These are phyloP conservation scores for Aurifilum marmelostoma DNA, from an alignment of 2,329 filamentous ascomycete species.

Conservation along the genomic window DNA sequence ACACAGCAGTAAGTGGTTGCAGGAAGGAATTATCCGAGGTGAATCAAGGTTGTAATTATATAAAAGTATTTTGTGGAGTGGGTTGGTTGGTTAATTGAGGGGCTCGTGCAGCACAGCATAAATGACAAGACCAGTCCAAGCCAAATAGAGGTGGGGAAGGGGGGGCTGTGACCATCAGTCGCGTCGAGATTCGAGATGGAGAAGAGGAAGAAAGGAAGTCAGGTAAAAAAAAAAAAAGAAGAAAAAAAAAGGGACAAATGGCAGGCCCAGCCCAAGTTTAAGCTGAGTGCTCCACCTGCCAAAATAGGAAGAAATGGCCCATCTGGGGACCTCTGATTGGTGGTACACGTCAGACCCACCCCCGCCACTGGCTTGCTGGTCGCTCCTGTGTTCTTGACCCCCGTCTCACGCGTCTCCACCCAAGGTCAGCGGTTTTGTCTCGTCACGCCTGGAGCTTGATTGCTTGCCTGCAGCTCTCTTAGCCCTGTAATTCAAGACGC, in stretches of 20 bases:
- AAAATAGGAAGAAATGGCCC: constrained; percentile 7
- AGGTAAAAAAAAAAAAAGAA: background rate
- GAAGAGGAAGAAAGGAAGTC: background rate
- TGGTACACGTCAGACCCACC: constrained; percentile 1
- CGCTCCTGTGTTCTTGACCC: background rate
- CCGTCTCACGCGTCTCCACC: constrained; percentile 21
- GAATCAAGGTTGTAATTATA: no score
- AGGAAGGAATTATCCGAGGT: background rate
- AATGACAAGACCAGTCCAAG: background rate
- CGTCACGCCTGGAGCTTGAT: constrained; percentile 1
- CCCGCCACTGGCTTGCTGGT: constrained; percentile 3
- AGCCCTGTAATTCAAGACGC: constrained; percentile 17
- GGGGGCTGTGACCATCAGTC: constrained; percentile 8
- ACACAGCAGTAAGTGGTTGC: background rate
- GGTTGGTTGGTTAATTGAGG: background rate
- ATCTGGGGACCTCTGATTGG: constrained; percentile 6
- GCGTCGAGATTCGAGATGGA: constrained; percentile 13
- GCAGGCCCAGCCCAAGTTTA: background rate
- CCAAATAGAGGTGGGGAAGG: background rate
- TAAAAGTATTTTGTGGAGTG: no score
- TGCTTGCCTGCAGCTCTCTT: background rate
- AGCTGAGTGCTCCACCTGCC: constrained; percentile 10
- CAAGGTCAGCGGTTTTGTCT: background rate
- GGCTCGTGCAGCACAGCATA: background rate
- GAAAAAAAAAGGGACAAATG: background rate